Evolutionary conservation across 2,329 filamentous ascomycete genomes (phyloP).

Genomic region (Arthroderma uncinatum): DNA sequence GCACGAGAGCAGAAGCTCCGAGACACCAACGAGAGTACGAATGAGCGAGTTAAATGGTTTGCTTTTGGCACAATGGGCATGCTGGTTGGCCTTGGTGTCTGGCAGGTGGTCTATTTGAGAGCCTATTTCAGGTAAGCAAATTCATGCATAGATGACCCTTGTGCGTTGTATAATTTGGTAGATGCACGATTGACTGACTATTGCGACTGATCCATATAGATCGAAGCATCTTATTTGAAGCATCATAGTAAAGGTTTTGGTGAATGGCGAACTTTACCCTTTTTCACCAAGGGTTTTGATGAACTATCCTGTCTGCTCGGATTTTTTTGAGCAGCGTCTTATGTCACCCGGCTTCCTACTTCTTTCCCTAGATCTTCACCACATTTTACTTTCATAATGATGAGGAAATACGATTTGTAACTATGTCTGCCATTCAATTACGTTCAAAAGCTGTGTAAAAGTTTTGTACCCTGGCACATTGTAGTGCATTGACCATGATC

Average conservation of each 20-base stretch:
- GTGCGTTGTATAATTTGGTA: neutral
- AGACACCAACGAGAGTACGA: constrained; percentile 99
- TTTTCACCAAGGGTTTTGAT: neutral
- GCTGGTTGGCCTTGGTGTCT: constrained; percentile 76
- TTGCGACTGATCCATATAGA: constrained; percentile 26
- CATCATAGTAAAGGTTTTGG: constrained; percentile 5
- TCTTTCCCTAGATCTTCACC: neutral
- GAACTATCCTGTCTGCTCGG: neutral
- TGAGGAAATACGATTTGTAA: constrained; percentile 4
- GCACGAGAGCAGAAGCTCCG: constrained; percentile 83
- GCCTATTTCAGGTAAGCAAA: constrained; percentile 74
- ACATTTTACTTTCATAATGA: neutral
- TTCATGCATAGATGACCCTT: neutral
- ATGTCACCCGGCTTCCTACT: neutral
- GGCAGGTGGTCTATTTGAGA: constrained; percentile 96
- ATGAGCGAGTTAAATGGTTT: constrained; percentile 98
- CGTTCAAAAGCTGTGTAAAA: neutral
- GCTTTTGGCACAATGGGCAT: constrained; percentile 87
- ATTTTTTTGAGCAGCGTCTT: neutral
- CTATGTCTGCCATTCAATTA: neutral
- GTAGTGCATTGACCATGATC: too few relatives aligned
- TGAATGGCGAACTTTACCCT: neutral
- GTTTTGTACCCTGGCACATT: too few relatives aligned
- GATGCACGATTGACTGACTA: neutral
- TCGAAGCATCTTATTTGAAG: constrained; percentile 58